Percentiles rank a stretch among this genome's conserved stretches.
Evolutionary conservation across 139 green algal species (phyloP).

Genomic region (Protoeuglena noctilucae): DNA sequence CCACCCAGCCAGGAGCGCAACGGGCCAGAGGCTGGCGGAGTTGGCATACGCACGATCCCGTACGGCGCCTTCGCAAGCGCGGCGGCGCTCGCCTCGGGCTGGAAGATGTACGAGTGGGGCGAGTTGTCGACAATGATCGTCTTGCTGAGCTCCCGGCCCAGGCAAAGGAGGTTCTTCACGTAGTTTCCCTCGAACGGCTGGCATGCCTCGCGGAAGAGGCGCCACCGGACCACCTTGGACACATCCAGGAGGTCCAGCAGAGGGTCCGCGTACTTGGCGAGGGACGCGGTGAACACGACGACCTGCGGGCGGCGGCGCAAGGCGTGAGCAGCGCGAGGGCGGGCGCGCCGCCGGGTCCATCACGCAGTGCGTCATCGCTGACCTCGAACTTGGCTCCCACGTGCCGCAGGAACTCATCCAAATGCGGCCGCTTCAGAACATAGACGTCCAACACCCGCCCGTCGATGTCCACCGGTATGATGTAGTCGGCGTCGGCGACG

Average conservation of each 20-base stretch:
- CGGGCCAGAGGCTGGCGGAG: no score
- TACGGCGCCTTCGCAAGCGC: no score
- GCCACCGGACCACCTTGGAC: slow-evolving; percentile 48
- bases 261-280: slow-evolving; percentile 78
- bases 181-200: slow-evolving; percentile 74
- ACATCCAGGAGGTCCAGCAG: slow-evolving; percentile 81
- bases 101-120: slow-evolving; percentile 88
- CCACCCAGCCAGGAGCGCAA: no score
- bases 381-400: slow-evolving; percentile 18
- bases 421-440: slow-evolving; percentile 81
- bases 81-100: no score
- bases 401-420: slow-evolving; percentile 77
- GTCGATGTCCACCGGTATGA: slow-evolving; percentile 84
- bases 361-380: no score
- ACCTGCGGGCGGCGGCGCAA: slow-evolving; percentile 35
- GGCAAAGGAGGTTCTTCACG: slow-evolving; percentile 67
- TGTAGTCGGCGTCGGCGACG: slow-evolving; percentile 69
- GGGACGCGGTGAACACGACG: slow-evolving; percentile 82
- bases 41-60: no score
- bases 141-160: slow-evolving; percentile 59
- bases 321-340: background rate
- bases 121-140: slow-evolving; percentile 96
- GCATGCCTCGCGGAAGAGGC: slow-evolving; percentile 88
- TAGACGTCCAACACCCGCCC: slow-evolving; percentile 72
- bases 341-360: background rate